Conservation (phyloP, 176 grass and related monocot genomes). For the Triticum monococcum region DNA sequence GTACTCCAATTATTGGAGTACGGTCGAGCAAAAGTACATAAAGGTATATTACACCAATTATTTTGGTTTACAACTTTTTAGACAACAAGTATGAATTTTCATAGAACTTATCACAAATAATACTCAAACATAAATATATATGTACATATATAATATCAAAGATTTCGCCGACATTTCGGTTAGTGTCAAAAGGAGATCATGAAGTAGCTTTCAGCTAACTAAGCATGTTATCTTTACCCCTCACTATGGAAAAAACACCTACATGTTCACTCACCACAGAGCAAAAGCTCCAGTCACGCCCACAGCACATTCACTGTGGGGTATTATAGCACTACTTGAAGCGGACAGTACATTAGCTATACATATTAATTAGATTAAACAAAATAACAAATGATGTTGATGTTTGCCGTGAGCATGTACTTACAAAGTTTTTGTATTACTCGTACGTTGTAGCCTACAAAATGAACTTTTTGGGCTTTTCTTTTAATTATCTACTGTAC, state of each 20-base stretch:
- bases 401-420: constrained; percentile 29
- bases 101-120: no score
- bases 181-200: background rate
- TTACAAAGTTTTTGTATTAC: constrained; percentile 22
- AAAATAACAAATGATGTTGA: constrained; percentile 41
- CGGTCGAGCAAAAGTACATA: no score
- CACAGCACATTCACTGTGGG: background rate
- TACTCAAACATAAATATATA: no score
- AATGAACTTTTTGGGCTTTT: constrained; percentile 36
- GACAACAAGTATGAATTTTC: no score
- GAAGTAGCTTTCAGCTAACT: background rate
- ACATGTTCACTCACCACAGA: background rate
- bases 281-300: constrained; percentile 19
- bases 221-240: background rate
- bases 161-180: background rate
- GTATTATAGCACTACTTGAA: constrained; percentile 6
- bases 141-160: background rate
- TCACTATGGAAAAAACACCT: background rate
- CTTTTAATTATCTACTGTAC: constrained; percentile 20
- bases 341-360: constrained; percentile 1
- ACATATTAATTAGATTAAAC: constrained; percentile 15
- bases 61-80: no score
- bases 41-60: no score
- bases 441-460: constrained; percentile 26
- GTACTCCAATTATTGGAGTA: no score